Evolutionary conservation across 2,329 filamentous ascomycete genomes (phyloP).

Genomic region (Neoscytalidium dimidiatum): DNA sequence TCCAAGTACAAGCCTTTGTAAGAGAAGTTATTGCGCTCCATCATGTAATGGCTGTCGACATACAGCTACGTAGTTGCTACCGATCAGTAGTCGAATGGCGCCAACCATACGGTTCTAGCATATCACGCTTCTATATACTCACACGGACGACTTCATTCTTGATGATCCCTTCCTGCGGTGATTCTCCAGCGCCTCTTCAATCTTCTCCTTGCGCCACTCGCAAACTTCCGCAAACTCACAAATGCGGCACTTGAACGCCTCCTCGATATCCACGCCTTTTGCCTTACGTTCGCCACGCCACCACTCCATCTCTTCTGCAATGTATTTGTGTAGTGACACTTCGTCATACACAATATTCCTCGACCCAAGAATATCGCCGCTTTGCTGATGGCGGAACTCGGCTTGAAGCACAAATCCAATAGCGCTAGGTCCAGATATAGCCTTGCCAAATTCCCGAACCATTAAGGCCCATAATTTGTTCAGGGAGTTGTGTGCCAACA

Average conservation of each 20-base stretch:
- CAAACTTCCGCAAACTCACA: constrained; percentile 84
- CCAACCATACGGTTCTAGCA: neutral
- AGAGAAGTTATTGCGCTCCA: neutral
- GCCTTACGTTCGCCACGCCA: constrained; percentile 78
- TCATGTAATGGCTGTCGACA: neutral
- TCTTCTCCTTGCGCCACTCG: constrained; percentile 72
- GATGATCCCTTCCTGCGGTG: neutral
- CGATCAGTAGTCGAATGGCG: neutral
- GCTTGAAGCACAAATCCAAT: constrained; percentile 60
- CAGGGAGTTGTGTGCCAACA: constrained; percentile 62
- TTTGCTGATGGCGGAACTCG: constrained; percentile 53
- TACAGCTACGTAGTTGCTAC: neutral
- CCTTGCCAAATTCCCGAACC: constrained; percentile 58
- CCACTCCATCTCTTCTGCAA: constrained; percentile 75
- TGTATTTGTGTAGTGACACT: constrained; percentile 63
- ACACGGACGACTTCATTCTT: neutral
- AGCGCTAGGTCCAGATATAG: constrained; percentile 51
- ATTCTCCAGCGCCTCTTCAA: constrained; percentile 54
- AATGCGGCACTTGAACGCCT: constrained; percentile 82
- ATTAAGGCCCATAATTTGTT: constrained; percentile 63
- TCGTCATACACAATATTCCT: constrained; percentile 69
- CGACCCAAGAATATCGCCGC: constrained; percentile 57
- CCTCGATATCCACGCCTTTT: constrained; percentile 75
- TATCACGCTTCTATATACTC: neutral
- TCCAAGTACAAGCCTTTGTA: neutral